A percentile compares a stretch with the other conserved stretches of the same genome.
phyloP scores from a whole-genome alignment of 768 basidiomycete genomes.

The Rhodotorula babjevae region DNA sequence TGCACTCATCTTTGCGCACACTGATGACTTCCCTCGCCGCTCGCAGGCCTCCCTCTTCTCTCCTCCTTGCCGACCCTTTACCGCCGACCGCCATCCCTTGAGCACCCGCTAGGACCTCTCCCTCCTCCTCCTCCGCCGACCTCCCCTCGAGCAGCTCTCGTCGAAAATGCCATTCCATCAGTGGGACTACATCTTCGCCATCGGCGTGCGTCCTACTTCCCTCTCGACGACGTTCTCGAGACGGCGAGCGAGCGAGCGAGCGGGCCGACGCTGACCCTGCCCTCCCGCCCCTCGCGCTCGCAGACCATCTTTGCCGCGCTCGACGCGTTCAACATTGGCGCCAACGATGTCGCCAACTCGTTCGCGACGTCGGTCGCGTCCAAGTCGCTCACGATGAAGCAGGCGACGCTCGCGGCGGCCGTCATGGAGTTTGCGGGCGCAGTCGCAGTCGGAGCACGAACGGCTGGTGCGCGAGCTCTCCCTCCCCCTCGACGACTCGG shows the following conservation, averaged over 20 bases:
- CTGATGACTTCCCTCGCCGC: too few species aligned
- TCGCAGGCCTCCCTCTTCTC: too few species aligned
- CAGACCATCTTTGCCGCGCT: slow-evolving; percentile 45
- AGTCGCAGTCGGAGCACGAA: slow-evolving; percentile 48
- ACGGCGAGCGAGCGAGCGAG: too few species aligned
- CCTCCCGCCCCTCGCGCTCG: too few species aligned
- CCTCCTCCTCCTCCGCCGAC: background rate
- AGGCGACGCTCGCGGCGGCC: slow-evolving; percentile 48
- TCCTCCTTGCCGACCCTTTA: too few species aligned
- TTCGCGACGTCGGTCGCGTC: slow-evolving; percentile 50
- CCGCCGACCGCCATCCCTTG: background rate
- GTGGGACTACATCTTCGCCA: slow-evolving; percentile 47
- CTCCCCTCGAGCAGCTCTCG: background rate
- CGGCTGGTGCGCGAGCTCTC: slow-evolving; percentile 6
- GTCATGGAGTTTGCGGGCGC: slow-evolving; percentile 40
- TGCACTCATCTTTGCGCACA: too few species aligned
- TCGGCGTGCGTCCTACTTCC: slow-evolving; percentile 34
- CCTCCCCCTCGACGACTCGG: background rate
- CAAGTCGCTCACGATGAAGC: slow-evolving; percentile 48
- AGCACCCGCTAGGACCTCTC: too few species aligned
- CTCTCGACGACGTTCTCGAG: background rate
- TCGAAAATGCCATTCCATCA: background rate
- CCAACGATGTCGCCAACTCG: slow-evolving; percentile 46
- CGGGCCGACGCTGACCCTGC: background rate
- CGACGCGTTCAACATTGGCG: slow-evolving; percentile 46